These are phyloP conservation scores for Penicillium sp. DNA, from an alignment of 2,329 filamentous ascomycete species.

Conservation along the genomic window DNA sequence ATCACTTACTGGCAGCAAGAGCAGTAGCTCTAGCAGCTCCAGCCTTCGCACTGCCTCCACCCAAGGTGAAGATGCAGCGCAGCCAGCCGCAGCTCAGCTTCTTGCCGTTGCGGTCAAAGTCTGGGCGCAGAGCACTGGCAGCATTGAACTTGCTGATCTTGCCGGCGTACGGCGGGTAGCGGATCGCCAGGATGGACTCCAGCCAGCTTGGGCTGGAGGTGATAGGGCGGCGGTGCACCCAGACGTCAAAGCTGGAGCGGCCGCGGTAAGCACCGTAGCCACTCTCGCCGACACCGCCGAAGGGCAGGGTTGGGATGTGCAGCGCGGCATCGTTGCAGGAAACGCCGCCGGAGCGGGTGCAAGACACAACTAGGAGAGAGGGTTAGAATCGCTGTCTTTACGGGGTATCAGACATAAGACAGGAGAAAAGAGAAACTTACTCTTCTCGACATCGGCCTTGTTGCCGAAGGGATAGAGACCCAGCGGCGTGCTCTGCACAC, in stretches of 20 bases:
- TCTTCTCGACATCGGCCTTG: conserved; percentile 65
- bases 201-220: conserved; percentile 54
- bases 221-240: conserved; percentile 52
- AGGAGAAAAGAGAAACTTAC: conserved; percentile 39
- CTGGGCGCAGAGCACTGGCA: conserved; percentile 47
- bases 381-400: not conserved
- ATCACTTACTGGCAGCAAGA: conserved; percentile 35
- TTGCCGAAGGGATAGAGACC: conserved; percentile 77
- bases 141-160: conserved; percentile 47
- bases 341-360: conserved; percentile 60
- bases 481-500: conserved; percentile 72
- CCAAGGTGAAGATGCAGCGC: conserved; percentile 34
- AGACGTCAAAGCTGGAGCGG: conserved; percentile 56
- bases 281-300: conserved; percentile 74
- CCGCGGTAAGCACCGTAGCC: conserved; percentile 71
- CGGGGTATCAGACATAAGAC: not conserved
- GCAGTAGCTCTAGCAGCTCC: conserved; percentile 30
- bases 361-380: conserved; percentile 45
- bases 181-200: conserved; percentile 48
- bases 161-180: conserved; percentile 54
- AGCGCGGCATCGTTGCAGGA: conserved; percentile 53
- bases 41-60: conserved; percentile 33
- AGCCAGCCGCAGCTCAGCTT: conserved; percentile 35
- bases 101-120: conserved; percentile 53
- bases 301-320: conserved; percentile 65